Evolutionary conservation across 331 rosid genomes (phyloP).

Genomic region (Rhamnella rubrinervis): DNA sequence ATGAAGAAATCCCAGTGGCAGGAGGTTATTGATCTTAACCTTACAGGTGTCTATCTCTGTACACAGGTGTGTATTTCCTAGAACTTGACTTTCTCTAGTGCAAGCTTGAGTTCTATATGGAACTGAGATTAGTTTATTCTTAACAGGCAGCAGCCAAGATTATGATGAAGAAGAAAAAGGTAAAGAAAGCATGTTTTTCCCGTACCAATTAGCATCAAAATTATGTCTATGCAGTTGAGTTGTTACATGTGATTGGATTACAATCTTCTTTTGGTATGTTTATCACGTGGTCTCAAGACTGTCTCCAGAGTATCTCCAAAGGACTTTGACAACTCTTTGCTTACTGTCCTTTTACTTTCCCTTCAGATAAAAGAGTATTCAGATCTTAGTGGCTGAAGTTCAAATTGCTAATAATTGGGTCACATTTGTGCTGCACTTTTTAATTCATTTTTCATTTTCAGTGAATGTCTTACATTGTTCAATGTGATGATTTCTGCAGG

Average conservation of each 20-base stretch:
- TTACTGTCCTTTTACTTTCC: background rate
- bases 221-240: background rate
- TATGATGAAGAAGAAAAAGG: slow-evolving; percentile 97
- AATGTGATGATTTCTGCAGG: slow-evolving; percentile 52
- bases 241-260: too few species aligned
- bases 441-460: background rate
- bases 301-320: too few species aligned
- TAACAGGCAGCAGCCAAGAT: slow-evolving; percentile 91
- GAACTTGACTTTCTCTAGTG: slow-evolving; percentile 12
- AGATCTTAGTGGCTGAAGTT: slow-evolving; percentile 1
- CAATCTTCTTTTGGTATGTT: too few species aligned
- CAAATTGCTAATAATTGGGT: background rate
- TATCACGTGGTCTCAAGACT: too few species aligned
- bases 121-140: slow-evolving; percentile 29
- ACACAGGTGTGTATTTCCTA: slow-evolving; percentile 56
- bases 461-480: background rate
- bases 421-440: background rate
- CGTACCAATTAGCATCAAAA: background rate
- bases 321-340: too few species aligned
- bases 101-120: slow-evolving; percentile 12
- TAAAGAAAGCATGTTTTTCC: slow-evolving; percentile 18
- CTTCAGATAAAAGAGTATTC: background rate
- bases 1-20: slow-evolving; percentile 95
- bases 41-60: slow-evolving; percentile 89
- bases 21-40: slow-evolving; percentile 93